Base-by-base conservation (phyloP, 139 green algal species). In the Micractinium conductrix region DNA sequence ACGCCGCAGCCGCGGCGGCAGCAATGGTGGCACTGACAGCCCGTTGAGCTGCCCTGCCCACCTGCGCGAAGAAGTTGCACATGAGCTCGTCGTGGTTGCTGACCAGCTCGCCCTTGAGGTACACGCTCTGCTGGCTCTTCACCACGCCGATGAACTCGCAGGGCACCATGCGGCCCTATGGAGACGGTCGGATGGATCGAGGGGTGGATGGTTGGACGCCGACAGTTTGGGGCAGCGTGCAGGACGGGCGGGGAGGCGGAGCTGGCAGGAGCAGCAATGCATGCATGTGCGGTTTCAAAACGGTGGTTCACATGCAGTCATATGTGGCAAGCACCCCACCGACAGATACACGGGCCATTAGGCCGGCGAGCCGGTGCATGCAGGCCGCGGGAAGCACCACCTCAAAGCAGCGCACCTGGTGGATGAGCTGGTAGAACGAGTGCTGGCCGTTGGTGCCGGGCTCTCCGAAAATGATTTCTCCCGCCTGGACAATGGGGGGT, bases 31-130 rank as follows among this genome's bases (percentile, higher is more conserved):
- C n/a, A n/a, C n/a, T n/a, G n/a, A n/a, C n/a, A n/a, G n/a, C n/a
- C n/a, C n/a, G n/a, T n/a, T n/a, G n/a, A n/a, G n/a, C n/a, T n/a
- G 19, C 43, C 73, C 26, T 26, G 8, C 73, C 5, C 76, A 82
- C 58, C 71, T 88, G 81, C 6, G 97, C 97, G 85, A 99, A 99
- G 92, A 99, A 99, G 93, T 99, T 99, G 95, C 95, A 99, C 97
- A 99, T 99, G 40, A 99, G 93, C 93, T 99, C 97, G 83, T 99
- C 97, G 88, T 99, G 97, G 92, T 99, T 99, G 85, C 88, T 95
- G 42, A 99, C 97, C 71, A 99, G 96, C 91, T 99, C 97, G 38
- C 94, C 96, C 89, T 93, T 93, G 33, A 97, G 87, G 91, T 94
- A 96, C 76, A 97, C 93, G 58, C 89, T 93, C 90, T 98, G 95